Evolutionary conservation across 768 basidiomycete species (phyloP).

Genomic region (Cyathus striatus): DNA sequence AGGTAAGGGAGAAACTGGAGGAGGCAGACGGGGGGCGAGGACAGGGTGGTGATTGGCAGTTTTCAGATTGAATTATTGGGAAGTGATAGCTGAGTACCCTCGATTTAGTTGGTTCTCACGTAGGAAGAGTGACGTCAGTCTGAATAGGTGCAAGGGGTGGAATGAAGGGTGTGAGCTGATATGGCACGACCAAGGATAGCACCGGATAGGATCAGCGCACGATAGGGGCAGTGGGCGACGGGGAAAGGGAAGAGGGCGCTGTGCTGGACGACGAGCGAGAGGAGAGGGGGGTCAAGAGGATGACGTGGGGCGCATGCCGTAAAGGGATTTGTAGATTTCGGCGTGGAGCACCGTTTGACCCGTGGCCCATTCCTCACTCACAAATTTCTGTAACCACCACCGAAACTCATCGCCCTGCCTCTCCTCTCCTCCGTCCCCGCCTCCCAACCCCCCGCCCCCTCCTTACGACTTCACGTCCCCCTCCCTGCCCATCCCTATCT

Average conservation of each 20-base stretch:
- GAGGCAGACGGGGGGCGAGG: too few relatives aligned
- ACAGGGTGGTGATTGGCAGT: too few relatives aligned
- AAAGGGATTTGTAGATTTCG: background rate
- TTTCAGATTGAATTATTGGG: too few relatives aligned
- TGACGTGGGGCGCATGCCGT: background rate
- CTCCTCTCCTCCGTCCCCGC: background rate
- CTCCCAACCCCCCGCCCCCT: background rate
- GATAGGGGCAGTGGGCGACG: background rate
- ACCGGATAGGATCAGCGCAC: too few relatives aligned
- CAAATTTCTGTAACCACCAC: background rate
- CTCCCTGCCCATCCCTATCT: background rate
- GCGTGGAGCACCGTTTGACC: background rate
- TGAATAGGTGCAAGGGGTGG: too few relatives aligned
- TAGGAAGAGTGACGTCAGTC: too few relatives aligned
- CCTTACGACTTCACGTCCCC: background rate
- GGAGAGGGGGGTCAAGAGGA: background rate
- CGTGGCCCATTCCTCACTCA: background rate
- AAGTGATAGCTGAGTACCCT: too few relatives aligned
- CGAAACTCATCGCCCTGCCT: background rate
- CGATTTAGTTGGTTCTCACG: too few relatives aligned
- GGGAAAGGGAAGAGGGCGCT: background rate
- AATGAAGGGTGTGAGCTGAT: too few relatives aligned
- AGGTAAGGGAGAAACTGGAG: too few relatives aligned
- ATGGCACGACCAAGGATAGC: too few relatives aligned
- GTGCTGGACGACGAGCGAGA: background rate